phyloP scores from a whole-genome alignment of 345 rosid genomes.

The Nephelium lappaceum region DNA sequence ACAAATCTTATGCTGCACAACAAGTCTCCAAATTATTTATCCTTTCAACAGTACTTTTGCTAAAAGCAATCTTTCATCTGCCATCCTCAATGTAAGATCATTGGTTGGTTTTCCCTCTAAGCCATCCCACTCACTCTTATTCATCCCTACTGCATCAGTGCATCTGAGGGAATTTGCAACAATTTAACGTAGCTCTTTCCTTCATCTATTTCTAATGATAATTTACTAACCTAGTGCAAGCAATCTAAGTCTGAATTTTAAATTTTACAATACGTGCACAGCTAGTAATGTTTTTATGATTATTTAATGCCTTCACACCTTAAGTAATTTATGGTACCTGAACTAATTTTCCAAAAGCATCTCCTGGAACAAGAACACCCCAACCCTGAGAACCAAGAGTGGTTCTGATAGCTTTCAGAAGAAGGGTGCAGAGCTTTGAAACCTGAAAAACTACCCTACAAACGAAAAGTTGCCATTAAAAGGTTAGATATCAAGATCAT shows the following conservation, averaged over 20 bases:
- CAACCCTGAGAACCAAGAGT: conserved; percentile 88
- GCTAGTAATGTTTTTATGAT: background rate
- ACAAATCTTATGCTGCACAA: no score
- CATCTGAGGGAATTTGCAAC: background rate
- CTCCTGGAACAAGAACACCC: conserved; percentile 95
- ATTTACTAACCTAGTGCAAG: background rate
- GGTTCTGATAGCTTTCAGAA: conserved; percentile 79
- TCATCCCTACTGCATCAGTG: background rate
- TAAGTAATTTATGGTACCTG: conserved; percentile 50
- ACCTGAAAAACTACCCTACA: conserved; percentile 89
- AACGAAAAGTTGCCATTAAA: conserved; percentile 26
- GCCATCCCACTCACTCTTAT: background rate
- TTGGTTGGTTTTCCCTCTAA: background rate
- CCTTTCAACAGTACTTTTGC: background rate
- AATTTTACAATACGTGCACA: background rate
- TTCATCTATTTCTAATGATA: background rate
- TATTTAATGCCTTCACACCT: no score
- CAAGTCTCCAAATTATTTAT: background rate
- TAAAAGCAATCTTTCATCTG: background rate
- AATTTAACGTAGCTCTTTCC: background rate
- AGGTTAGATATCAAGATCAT: conserved; percentile 17
- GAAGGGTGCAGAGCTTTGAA: conserved; percentile 87
- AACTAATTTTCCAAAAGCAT: conserved; percentile 73
- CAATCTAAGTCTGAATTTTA: background rate
- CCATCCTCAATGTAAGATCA: background rate